Base-by-base conservation (phyloP, 768 basidiomycete genomes). In the Macrolepiota dolichaula region DNA sequence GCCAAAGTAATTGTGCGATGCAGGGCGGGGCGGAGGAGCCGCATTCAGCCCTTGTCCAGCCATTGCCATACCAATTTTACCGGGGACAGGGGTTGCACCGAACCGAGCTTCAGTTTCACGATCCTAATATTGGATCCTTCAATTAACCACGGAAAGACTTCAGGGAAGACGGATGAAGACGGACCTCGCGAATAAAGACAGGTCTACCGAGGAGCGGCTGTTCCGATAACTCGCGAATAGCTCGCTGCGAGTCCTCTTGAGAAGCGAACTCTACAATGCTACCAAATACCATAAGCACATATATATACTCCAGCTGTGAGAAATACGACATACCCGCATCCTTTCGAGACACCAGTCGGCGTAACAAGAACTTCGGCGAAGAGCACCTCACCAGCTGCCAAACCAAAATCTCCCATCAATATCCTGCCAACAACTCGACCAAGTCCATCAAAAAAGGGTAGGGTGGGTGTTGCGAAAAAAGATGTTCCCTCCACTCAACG, bases 311-410 rank as follows among this genome's bases (percentile, higher is more conserved):
- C 27, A 27, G 29, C 42, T 46, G 11, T 46, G 37, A 42, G 62
- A 38, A 51, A 15, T 47, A 38, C 50, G 6, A 84, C 96, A 77
- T 70, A 98, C 97, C 96, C 96, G 88, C 96, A 99, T 73, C 96
- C 96, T 75, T 99, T 99, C 25, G 96, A 98, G 57, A 96, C 86
- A 32, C 96, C 96, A 22, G 92, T 96, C 15, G 96, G 96, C 5
- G 97, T 97, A 68, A 95, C 81, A 71, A 99, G 87, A 68, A 99
- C 94, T 88, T 99, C 96, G 85, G 96, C 92, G 87, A 99, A 99
- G 76, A 96, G 89, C 73, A 98, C 96, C 83, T 96, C 95, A 84
- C 96, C 96, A 87, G 94, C 96, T 96, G 88, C 85, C 84, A 83
- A 87, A 80, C 87, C 87, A 91, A 89, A 92, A 84, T 61, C 87